Conservation (phyloP, 2,329 filamentous ascomycete species). For the Paecilomyces fulvus region DNA sequence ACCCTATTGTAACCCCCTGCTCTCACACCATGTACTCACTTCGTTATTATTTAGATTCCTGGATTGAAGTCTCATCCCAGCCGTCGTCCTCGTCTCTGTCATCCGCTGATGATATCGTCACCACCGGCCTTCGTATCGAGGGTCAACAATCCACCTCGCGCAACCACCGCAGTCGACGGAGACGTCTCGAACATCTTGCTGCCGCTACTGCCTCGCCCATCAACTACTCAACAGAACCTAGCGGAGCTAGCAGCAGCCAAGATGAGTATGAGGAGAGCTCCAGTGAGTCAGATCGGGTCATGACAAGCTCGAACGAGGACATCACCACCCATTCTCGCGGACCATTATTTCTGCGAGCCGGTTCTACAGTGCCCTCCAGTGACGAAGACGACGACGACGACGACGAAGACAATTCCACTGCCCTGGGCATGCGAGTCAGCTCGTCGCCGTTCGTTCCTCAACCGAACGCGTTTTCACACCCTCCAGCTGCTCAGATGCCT, state of each 20-base stretch:
- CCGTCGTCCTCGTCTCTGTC: conserved; percentile 90
- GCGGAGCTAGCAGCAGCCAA: conserved; percentile 61
- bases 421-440: conserved; percentile 58
- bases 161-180: conserved; percentile 50
- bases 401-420: conserved; percentile 61
- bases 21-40: conserved; percentile 35
- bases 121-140: conserved; percentile 73
- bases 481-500: conserved; percentile 49
- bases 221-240: conserved; percentile 35
- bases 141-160: conserved; percentile 44
- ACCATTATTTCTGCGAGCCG: conserved; percentile 15
- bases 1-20: not conserved
- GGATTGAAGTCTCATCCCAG: conserved; percentile 89
- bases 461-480: conserved; percentile 86
- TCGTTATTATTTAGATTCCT: conserved; percentile 64
- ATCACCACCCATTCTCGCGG: conserved; percentile 26
- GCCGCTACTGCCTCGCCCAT: conserved; percentile 33
- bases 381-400: conserved; percentile 63
- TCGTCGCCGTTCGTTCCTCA: conserved; percentile 64
- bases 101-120: conserved; percentile 80
- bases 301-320: conserved; percentile 57
- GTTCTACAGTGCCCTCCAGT: conserved; percentile 24
- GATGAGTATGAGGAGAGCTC: conserved; percentile 94
- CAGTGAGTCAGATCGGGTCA: conserved; percentile 69
- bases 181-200: conserved; percentile 26